Evolutionary conservation across 768 basidiomycete genomes (phyloP), one percentile per base, ranked within the genome.

Genomic region (Russula emetica): DNA sequence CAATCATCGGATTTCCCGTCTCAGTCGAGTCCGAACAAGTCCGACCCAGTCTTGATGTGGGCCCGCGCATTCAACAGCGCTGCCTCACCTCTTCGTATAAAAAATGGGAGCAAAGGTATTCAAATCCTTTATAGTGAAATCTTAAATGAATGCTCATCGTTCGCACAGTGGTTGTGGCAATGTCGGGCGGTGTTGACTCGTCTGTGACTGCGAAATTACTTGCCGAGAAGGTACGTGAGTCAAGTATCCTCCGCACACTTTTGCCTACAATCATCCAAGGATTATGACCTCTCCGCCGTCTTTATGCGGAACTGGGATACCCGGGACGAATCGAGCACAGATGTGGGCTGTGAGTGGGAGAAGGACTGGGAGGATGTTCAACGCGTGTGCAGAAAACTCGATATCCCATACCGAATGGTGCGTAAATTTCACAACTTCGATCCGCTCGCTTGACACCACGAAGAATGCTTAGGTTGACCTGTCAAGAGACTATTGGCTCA

Each of bases 261-360:
- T 47, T 34, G 42, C 55, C 16, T 18, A 47, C 32, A 26, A 3
- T 22, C 30, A 26, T 42, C n/a, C 24, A 64, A 93, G 88, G 87
- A 89, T 64, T 89, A 85, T 67, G 85, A 94, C 70, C 79, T 96
- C 2, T 88, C 89, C 45, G 92, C 92, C 5, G 82, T 97, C 1
- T 98, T 88, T 74, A 98, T 98, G 95, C 83, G 92, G 24, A 98
- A 98, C 64, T 98, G 95, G 95, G 90, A 93, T 69, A 88, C 87
- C 2, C 80, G 87, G 45, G 90, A 94, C 70, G 92, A 94, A 75
- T 84, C 80, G 28, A 87, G 83, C 20, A 82, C 85, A 0, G 90
- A 90, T 70, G 79, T 78, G n/a, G 89, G 90, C 3, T 98, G 95
- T 69, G 92, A 94, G 73, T 98, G 95, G 95, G 88, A 98, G 75